phyloP scores from a whole-genome alignment of 2,329 filamentous ascomycete genomes.

The Berkeleyomyces basicola region DNA sequence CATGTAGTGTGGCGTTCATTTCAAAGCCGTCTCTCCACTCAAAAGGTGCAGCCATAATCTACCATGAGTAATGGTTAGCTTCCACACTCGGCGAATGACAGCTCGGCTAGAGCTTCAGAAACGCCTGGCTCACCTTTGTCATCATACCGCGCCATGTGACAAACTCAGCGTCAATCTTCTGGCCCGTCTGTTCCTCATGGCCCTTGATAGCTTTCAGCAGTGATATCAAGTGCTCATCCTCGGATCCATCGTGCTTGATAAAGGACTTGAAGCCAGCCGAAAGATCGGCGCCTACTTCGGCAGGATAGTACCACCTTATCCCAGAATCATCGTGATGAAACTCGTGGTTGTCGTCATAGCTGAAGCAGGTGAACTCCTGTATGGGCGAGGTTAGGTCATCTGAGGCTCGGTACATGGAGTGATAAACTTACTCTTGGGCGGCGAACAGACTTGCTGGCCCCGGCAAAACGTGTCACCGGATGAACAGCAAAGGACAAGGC shows the following conservation, averaged over 20 bases:
- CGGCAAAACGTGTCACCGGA: conserved; percentile 52
- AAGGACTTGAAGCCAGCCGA: conserved; percentile 71
- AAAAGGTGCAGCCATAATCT: conserved; percentile 78
- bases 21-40: conserved; percentile 76
- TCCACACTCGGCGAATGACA: not conserved
- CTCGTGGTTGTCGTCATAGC: conserved; percentile 69
- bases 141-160: conserved; percentile 97
- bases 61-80: conserved; percentile 7
- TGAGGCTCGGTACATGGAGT: too few species aligned
- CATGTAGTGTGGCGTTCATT: conserved; percentile 86
- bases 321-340: conserved; percentile 65
- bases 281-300: conserved; percentile 52
- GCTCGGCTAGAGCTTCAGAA: not conserved
- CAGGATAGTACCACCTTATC: conserved; percentile 77
- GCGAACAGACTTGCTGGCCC: conserved; percentile 52
- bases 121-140: conserved; percentile 55
- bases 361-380: conserved; percentile 84
- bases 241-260: conserved; percentile 61
- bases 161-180: conserved; percentile 57
- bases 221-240: conserved; percentile 77
- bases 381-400: too few species aligned
- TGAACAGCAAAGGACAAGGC: conserved; percentile 42
- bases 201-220: conserved; percentile 59
- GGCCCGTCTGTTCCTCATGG: conserved; percentile 51
- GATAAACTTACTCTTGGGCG: conserved; percentile 46